Evolutionary conservation across 306 rosid genomes (phyloP), one percentile per base, ranked within the genome.

Genomic region (Purshia tridentata): DNA sequence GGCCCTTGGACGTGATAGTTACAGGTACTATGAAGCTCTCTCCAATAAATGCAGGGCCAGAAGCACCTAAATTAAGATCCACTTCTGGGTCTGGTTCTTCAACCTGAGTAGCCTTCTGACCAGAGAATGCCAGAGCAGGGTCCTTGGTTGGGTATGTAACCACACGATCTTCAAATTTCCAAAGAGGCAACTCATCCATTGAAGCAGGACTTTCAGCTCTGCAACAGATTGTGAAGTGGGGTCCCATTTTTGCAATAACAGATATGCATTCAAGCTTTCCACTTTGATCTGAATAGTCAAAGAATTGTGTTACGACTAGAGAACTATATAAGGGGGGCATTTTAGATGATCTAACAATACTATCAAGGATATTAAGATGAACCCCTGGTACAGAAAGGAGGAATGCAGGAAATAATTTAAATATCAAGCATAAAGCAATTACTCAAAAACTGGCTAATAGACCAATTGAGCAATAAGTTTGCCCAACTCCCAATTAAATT

Each of bases 161-260:
- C 68, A 83, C 76, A 52, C 79, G 80, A 72, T 89, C 95, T 86
- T 84, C 97, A 67, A 76, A 83, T 77, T 88, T 89, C 95, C 96
- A 88, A 64, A 89, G 86, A 68, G 97, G 93, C 84, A 94, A 84
- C 76, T 83, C 89, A 81, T 87, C 88, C 89, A 91, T 84, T 40
- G 99, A 91, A 71, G 92, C 95, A 40, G 99, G 99, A 74, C 96
- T 94, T 80, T 91, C 99, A 63, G 96, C 97, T 81, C 91, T 88
- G 84, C 99, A 88, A 86, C 97, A 88, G 78, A 94, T 94, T 37
- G 89, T 77, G 73, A 91, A 89, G 83, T 87, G 91, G 46, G 88
- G 84, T 68, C 93, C 95, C 77, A 94, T 84, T 84, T 87, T 91
- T 2, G 91, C 97, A 84, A 85, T 71, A 81, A 91, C 92, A 49